Evolutionary conservation across 352 stramenopile species (phyloP).

Genomic region (Phytophthora agathidicida): DNA sequence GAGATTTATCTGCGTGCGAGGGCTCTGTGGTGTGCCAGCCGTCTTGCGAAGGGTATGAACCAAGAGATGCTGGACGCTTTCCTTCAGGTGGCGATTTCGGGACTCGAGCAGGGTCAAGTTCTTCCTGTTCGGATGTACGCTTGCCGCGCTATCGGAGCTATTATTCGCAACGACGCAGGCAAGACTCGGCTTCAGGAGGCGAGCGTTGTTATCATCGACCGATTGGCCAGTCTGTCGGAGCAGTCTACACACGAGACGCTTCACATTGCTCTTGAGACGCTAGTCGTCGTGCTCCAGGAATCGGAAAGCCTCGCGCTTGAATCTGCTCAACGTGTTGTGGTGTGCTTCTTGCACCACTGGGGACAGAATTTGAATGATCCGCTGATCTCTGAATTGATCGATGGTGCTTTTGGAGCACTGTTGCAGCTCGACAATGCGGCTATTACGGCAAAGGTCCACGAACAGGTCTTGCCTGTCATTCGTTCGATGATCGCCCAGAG

Average conservation of each 20-base stretch:
- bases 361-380: constrained; percentile 74
- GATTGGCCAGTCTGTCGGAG: constrained; percentile 61
- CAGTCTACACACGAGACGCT: constrained; percentile 73
- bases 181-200: constrained; percentile 64
- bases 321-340: constrained; percentile 50
- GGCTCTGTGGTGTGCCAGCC: constrained; percentile 83
- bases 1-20: constrained; percentile 81
- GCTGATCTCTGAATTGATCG: constrained; percentile 73
- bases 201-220: constrained; percentile 57
- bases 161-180: constrained; percentile 65
- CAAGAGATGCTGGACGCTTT: constrained; percentile 76
- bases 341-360: constrained; percentile 76
- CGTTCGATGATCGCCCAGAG: constrained; percentile 67
- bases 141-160: constrained; percentile 74
- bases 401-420: constrained; percentile 69
- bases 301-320: constrained; percentile 41
- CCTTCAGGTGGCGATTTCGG: constrained; percentile 74
- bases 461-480: constrained; percentile 67
- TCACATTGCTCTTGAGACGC: constrained; percentile 78
- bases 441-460: constrained; percentile 65
- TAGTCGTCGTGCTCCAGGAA: constrained; percentile 78
- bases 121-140: constrained; percentile 81
- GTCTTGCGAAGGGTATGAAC: constrained; percentile 71
- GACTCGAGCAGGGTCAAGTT: constrained; percentile 71
- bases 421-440: constrained; percentile 65